A percentile compares a stretch with the other conserved stretches of the same genome.
Evolutionary conservation across 345 rosid species (phyloP).

Genomic region (Brassica juncea): DNA sequence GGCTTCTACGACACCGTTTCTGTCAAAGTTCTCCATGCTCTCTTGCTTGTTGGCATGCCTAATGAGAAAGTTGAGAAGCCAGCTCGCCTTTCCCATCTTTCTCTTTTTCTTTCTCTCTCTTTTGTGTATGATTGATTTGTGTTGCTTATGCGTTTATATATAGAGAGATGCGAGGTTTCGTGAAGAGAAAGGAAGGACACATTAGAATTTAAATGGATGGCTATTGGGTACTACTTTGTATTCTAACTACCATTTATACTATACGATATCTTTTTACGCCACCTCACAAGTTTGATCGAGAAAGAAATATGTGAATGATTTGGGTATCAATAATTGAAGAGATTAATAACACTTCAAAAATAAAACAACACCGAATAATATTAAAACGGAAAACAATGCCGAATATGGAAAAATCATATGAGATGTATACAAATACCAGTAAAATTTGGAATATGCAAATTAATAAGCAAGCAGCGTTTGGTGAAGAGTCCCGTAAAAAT

Average conservation of each 20-base stretch:
- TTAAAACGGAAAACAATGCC: not conserved
- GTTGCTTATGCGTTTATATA: slow-evolving; percentile 12
- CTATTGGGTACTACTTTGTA: not conserved
- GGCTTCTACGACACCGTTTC: slow-evolving; percentile 26
- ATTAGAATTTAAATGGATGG: not conserved
- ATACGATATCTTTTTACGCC: slow-evolving; percentile 12
- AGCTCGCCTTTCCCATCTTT: slow-evolving; percentile 42
- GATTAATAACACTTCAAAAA: not conserved
- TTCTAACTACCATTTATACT: slow-evolving; percentile 1
- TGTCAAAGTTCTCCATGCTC: slow-evolving; percentile 10
- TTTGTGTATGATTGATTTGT: not conserved
- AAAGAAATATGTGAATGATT: slow-evolving; percentile 13
- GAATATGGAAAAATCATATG: not conserved
- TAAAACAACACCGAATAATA: not conserved
- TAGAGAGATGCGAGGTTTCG: not conserved
- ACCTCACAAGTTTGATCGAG: slow-evolving; percentile 4
- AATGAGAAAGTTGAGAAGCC: slow-evolving; percentile 50
- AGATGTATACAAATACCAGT: not conserved
- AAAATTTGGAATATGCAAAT: not conserved
- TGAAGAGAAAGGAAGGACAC: slow-evolving; percentile 24
- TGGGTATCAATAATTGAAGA: slow-evolving; percentile 26
- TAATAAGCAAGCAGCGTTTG: slow-evolving; percentile 11
- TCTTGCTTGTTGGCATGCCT: slow-evolving; percentile 40
- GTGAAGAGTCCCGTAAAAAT: slow-evolving; percentile 19
- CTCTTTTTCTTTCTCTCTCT: not conserved